A percentile compares a stretch with the other conserved stretches of the same genome.
phyloP scores from a whole-genome alignment of 768 basidiomycete species.

The Boletus speciosus region DNA sequence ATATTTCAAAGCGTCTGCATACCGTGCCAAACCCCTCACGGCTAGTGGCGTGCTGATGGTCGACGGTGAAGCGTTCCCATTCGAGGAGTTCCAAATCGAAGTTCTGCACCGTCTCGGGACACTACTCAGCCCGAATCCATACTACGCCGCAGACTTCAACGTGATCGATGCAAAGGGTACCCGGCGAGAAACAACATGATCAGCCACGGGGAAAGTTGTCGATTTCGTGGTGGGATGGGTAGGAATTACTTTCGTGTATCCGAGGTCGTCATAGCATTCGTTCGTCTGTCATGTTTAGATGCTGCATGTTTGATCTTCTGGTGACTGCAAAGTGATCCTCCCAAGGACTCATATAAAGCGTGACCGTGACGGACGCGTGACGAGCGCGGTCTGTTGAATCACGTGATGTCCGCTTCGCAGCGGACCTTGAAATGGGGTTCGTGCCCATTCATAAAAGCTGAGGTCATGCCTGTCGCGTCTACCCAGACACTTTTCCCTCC shows the following conservation, averaged over 20 bases:
- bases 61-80: constrained; percentile 77
- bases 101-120: constrained; percentile 66
- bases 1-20: constrained; percentile 72
- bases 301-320: neutral
- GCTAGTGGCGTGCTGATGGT: constrained; percentile 57
- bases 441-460: constrained; percentile 34
- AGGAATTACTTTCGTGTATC: neutral
- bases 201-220: neutral
- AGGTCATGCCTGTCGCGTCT: constrained; percentile 27
- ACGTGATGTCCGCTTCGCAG: constrained; percentile 25
- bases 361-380: constrained; percentile 34
- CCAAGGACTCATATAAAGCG: constrained; percentile 8
- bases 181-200: constrained; percentile 9
- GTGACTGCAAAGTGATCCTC: neutral
- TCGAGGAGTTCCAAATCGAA: constrained; percentile 74
- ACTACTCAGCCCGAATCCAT: constrained; percentile 52
- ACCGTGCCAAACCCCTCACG: constrained; percentile 61
- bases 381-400: constrained; percentile 35
- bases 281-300: neutral
- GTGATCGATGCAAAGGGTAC: constrained; percentile 28
- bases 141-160: constrained; percentile 55
- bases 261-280: neutral
- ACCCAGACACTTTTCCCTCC: constrained; percentile 23
- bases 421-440: constrained; percentile 33
- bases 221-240: neutral